Evolutionary conservation across 2,329 filamentous ascomycete species (phyloP).

Genomic region (Botrytis fabae): DNA sequence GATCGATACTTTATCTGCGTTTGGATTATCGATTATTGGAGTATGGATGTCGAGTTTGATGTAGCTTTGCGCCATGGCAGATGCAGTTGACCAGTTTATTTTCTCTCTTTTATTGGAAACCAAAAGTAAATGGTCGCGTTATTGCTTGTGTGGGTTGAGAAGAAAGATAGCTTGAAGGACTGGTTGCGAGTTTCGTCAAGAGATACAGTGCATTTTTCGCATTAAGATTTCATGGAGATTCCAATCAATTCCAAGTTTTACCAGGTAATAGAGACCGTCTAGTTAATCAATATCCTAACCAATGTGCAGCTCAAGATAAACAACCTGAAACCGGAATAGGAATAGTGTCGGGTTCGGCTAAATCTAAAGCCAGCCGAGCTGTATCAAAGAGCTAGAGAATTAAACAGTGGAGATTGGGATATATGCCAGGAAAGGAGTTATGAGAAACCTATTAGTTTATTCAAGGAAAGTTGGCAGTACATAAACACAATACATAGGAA

Average conservation of each 20-base stretch:
- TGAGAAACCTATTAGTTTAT: neutral
- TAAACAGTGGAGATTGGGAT: neutral
- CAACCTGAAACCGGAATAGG: neutral
- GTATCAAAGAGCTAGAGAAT: neutral
- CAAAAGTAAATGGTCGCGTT: neutral
- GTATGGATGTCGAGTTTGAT: neutral
- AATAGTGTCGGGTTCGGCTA: neutral
- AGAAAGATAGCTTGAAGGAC: neutral
- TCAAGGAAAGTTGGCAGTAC: neutral
- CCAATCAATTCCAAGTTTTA: neutral
- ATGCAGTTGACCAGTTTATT: fast-evolving
- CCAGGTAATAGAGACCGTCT: neutral
- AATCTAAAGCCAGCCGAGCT: neutral
- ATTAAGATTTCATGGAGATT: neutral
- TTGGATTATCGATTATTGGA: neutral
- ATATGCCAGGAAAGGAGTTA: fast-evolving
- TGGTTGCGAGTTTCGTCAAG: neutral
- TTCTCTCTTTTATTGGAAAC: neutral
- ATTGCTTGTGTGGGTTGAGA: neutral
- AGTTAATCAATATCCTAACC: neutral
- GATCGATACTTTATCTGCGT: neutral
- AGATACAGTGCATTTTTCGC: neutral
- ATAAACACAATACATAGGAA: neutral
- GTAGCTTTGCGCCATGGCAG: neutral
- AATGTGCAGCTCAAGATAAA: neutral